phyloP scores from a whole-genome alignment of 345 rosid species.

The Salix purpurea region DNA sequence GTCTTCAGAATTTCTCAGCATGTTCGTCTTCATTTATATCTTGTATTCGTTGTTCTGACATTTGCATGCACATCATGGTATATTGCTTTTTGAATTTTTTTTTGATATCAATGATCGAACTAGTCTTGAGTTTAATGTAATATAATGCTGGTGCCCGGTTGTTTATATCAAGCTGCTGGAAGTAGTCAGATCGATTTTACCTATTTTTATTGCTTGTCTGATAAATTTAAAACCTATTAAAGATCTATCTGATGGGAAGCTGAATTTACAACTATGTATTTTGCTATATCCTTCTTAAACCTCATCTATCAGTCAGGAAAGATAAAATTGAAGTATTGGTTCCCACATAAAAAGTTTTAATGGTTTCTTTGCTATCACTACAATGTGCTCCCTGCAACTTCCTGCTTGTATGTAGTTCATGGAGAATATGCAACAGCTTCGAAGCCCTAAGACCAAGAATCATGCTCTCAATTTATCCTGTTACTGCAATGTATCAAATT shows the following conservation, averaged over 20 bases:
- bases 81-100: neutral
- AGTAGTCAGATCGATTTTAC: neutral
- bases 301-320: no score
- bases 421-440: neutral
- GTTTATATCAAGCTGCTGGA: neutral
- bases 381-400: neutral
- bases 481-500: neutral
- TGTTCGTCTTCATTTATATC: neutral
- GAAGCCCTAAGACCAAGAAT: neutral
- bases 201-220: neutral
- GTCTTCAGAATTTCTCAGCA: neutral
- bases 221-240: neutral
- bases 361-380: neutral
- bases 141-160: neutral
- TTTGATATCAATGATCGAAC: neutral
- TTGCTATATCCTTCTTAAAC: neutral
- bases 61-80: neutral
- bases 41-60: neutral
- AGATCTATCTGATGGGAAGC: neutral
- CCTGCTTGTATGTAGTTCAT: neutral
- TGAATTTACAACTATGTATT: neutral
- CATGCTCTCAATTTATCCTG: neutral
- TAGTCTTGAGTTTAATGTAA: neutral
- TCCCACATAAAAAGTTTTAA: neutral
- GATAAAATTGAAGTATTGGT: no score